Conservation (phyloP, 2,329 filamentous ascomycete species). For the Apiospora aurea region DNA sequence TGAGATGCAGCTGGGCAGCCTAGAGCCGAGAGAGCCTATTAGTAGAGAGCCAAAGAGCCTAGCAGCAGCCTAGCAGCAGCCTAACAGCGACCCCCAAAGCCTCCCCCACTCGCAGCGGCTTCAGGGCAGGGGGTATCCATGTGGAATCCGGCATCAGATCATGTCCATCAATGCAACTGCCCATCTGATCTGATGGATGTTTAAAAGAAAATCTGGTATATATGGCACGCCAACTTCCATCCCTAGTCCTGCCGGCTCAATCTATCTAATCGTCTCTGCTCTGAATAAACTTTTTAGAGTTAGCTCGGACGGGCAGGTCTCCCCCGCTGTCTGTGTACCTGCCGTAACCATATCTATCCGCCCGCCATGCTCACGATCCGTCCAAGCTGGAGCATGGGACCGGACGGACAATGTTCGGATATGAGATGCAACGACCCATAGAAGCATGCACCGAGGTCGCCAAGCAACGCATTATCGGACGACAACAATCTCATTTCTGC, state of each 20-base stretch:
- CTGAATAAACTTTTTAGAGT: neutral
- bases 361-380: neutral
- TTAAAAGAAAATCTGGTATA: no score
- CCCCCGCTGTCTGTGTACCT: neutral
- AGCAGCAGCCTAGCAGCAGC: no score
- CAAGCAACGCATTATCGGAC: neutral
- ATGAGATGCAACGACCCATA: slow-evolving; percentile 8
- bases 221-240: neutral
- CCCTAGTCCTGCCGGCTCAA: neutral
- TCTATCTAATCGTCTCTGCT: neutral
- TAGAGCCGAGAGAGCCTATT: neutral
- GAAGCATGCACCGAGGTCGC: slow-evolving; percentile 5
- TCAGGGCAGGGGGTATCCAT: slow-evolving; percentile 4
- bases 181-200: neutral
- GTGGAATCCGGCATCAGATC: neutral
- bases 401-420: neutral
- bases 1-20: neutral
- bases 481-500: neutral
- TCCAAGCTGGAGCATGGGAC: neutral
- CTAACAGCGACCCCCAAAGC: neutral
- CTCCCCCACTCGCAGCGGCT: neutral
- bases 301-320: neutral
- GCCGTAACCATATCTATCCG: neutral
- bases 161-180: neutral
- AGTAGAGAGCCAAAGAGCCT: no score